Percentiles rank a stretch among this genome's conserved stretches.
Conservation (phyloP, 1,284 basidiomycete species). For the Xerocomus nothofagi region DNA sequence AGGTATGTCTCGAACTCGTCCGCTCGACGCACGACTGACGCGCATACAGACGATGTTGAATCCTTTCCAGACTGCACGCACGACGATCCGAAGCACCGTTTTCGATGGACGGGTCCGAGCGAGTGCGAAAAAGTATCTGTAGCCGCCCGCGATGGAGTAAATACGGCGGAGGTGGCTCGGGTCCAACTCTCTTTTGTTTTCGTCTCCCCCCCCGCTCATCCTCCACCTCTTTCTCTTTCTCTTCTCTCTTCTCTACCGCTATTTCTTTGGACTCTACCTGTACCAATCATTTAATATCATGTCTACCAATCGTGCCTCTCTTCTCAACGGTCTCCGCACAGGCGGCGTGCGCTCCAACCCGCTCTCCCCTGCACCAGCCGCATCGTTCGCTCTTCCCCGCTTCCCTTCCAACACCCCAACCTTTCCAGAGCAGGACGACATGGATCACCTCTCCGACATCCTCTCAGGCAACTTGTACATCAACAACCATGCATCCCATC, state of each 20-base stretch:
- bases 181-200: slow-evolving; percentile 11
- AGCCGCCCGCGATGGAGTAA: no score
- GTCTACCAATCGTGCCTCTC: slow-evolving; percentile 70
- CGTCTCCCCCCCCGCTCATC: slow-evolving; percentile 6
- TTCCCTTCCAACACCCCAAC: slow-evolving; percentile 42
- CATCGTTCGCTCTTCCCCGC: slow-evolving; percentile 55
- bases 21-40: neutral
- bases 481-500: slow-evolving; percentile 31
- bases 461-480: slow-evolving; percentile 49
- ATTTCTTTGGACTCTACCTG: slow-evolving; percentile 20
- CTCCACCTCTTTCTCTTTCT: slow-evolving; percentile 4
- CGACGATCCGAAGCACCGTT: slow-evolving; percentile 70
- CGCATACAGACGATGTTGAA: slow-evolving; percentile 75
- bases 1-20: slow-evolving; percentile 57
- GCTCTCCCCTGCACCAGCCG: slow-evolving; percentile 65
- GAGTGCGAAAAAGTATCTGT: slow-evolving; percentile 85
- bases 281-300: slow-evolving; percentile 41
- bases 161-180: slow-evolving; percentile 24
- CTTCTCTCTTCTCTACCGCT: slow-evolving; percentile 19
- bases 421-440: slow-evolving; percentile 55
- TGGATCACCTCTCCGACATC: slow-evolving; percentile 58
- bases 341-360: slow-evolving; percentile 78
- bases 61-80: slow-evolving; percentile 91
- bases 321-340: slow-evolving; percentile 81
- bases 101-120: slow-evolving; percentile 84